Evolutionary conservation across 306 rosid species (phyloP), one percentile per base, ranked within the genome.

Genomic region (Geum urbanum): DNA sequence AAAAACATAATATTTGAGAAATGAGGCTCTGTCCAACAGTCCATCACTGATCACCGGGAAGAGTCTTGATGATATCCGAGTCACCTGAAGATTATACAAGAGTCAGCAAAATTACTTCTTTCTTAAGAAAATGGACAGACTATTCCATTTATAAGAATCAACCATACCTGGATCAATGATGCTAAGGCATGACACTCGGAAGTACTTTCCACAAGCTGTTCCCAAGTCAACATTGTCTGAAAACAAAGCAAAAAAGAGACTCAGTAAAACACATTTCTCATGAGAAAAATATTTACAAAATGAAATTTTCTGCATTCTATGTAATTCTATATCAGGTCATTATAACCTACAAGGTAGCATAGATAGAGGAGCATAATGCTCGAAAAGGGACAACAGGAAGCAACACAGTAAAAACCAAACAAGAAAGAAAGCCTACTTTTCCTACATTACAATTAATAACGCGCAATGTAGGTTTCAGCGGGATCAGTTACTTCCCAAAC

Each of bases 161-260:
- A 13, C 72, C 0, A 40, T 52, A 83, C 87, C 87, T 54, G 84
- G 72, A 66, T 83, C 84, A 0, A 83, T 18, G 37, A 83, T 83
- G 80, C 87, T 79, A 15, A 83, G 82, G 71, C 87, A 83, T 0
- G 87, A 83, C 6, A 83, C 87, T 0, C 82, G 80, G 76, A 58
- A 83, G 15, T 83, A 83, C 82, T 83, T 83, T 18, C 87, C 87
- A 54, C 87, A 83, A 0, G 87, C 80, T 10, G 86, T 83, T 2
- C 86, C 86, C 3, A 79, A 74, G 56, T 83, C 87, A n/a, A 83
- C 80, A 49, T 83, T 83, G 75, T 81, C 87, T 83, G 74, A 45
- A 54, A 49, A 61, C 39, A 32, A 7, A 66, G 54, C 59, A 62
- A 5, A 48, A 9, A 20, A 6, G 16, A 44, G 16, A 44, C 27